phyloP scores from a whole-genome alignment of 768 basidiomycete species.

The Hypsizygus marmoreus region DNA sequence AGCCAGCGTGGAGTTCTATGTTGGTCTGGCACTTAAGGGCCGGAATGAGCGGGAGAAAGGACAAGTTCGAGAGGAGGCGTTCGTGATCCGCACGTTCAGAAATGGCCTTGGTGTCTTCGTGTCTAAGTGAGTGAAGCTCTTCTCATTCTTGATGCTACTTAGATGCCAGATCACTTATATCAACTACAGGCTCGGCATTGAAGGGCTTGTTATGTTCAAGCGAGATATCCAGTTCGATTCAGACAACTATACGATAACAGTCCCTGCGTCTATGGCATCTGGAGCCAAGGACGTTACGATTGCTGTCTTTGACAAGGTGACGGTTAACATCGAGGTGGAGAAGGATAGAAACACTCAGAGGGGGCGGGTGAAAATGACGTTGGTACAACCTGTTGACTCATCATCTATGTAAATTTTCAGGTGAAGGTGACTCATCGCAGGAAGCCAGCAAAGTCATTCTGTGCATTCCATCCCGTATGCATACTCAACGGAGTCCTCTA shows the following conservation, averaged over 20 bases:
- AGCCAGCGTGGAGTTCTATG: slow-evolving; percentile 97
- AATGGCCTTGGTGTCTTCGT: slow-evolving; percentile 98
- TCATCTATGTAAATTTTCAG: slow-evolving; percentile 40
- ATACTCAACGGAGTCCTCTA: too few species aligned
- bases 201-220: slow-evolving; percentile 95
- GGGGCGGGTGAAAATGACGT: slow-evolving; percentile 84
- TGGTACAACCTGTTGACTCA: slow-evolving; percentile 68
- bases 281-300: slow-evolving; percentile 53
- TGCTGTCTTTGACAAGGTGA: slow-evolving; percentile 92
- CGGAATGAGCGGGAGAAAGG: slow-evolving; percentile 49
- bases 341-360: slow-evolving; percentile 94
- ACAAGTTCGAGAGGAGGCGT: slow-evolving; percentile 77
- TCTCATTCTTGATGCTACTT: not conserved
- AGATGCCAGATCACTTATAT: too few species aligned
- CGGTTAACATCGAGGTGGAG: slow-evolving; percentile 88
- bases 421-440: too few species aligned
- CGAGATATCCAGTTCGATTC: slow-evolving; percentile 86
- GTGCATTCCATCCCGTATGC: too few species aligned
- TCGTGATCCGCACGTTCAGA: slow-evolving; percentile 90
- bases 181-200: slow-evolving; percentile 78
- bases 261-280: slow-evolving; percentile 45
- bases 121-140: slow-evolving; percentile 63
- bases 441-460: too few species aligned
- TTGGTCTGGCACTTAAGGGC: slow-evolving; percentile 86
- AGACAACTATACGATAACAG: slow-evolving; percentile 82